Evolutionary conservation across 257 asterid genomes (phyloP).

Genomic region (Datura wrightii): DNA sequence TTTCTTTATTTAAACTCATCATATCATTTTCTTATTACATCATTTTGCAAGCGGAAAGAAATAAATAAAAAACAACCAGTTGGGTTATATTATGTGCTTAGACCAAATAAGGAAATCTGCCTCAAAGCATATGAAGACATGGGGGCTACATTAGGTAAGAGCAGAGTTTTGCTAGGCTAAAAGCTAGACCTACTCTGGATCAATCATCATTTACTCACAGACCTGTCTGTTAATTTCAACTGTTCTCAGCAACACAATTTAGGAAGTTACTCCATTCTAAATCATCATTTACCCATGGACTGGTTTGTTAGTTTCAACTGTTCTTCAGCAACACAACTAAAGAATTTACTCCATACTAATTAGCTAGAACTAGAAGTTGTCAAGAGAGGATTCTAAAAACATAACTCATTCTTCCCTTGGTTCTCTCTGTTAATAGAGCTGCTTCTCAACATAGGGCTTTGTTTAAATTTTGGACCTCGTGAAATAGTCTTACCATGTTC

Average conservation of each 20-base stretch:
- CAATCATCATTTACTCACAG: neutral
- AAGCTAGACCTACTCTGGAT: neutral
- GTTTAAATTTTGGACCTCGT: conserved; percentile 2
- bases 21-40: neutral
- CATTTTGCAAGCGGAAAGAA: neutral
- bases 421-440: neutral
- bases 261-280: neutral
- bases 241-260: conserved; percentile 7
- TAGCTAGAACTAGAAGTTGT: conserved; percentile 14
- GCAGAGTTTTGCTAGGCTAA: neutral
- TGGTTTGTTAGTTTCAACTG: neutral
- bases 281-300: neutral
- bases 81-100: neutral
- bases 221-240: neutral
- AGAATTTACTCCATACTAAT: neutral
- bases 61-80: neutral
- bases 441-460: neutral
- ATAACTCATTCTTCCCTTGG: conserved; percentile 5
- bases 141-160: neutral
- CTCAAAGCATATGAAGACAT: neutral
- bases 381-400: neutral
- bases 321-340: neutral
- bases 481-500: conserved; percentile 22
- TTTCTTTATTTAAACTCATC: neutral
- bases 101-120: neutral